phyloP scores from a whole-genome alignment of 176 grass and related monocot species.

The Bonia amplexicaulis region DNA sequence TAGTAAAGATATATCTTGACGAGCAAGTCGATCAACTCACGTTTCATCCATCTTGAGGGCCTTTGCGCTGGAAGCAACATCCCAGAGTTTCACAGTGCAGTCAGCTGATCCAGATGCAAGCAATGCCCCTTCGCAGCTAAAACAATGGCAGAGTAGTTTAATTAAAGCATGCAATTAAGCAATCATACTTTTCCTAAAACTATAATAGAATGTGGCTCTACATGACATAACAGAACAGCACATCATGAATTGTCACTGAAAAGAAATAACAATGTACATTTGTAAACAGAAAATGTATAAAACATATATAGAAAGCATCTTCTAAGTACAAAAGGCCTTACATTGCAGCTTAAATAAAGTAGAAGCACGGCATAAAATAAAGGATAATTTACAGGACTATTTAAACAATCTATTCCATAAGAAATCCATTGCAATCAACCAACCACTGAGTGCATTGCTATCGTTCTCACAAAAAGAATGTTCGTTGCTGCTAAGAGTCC shows the following conservation, averaged over 20 bases:
- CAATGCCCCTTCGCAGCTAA: slow-evolving; percentile 85
- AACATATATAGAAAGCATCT: background rate
- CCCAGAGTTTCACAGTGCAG: slow-evolving; percentile 93
- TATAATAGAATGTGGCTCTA: background rate
- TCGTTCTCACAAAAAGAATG: background rate
- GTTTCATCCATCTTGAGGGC: slow-evolving; percentile 67
- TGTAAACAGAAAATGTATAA: background rate
- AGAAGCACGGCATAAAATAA: background rate
- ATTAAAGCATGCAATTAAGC: background rate
- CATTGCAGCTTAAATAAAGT: slow-evolving; percentile 5
- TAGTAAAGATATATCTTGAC: no score
- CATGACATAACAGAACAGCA: background rate
- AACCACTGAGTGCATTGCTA: background rate
- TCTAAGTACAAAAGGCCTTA: background rate
- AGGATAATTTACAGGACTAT: background rate
- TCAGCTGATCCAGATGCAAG: slow-evolving; percentile 96
- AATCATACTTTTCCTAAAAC: background rate
- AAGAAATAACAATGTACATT: background rate
- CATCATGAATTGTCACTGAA: background rate
- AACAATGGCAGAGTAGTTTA: background rate
- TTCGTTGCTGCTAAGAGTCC: background rate
- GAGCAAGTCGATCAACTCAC: slow-evolving; percentile 33
- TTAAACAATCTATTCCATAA: background rate
- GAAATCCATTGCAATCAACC: background rate
- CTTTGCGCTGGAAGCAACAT: slow-evolving; percentile 76